Percentiles rank a stretch among this genome's conserved stretches.
phyloP scores from a whole-genome alignment of 2,329 filamentous ascomycete species.

The Ceratocystis smalleyi region DNA sequence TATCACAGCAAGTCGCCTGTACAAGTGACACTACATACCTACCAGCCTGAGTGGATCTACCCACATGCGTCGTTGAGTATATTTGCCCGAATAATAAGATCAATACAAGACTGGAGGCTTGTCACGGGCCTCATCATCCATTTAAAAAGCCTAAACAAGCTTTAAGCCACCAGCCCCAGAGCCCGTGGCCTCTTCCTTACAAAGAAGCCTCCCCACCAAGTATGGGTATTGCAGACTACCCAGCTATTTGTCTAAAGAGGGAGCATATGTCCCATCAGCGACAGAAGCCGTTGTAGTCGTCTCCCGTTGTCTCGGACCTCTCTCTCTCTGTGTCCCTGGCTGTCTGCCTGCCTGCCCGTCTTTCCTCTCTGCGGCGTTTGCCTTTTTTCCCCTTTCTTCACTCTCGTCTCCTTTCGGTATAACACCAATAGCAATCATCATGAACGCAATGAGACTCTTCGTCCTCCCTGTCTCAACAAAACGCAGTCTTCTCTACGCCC shows the following conservation, averaged over 20 bases:
- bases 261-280: background rate
- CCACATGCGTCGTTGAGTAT: background rate
- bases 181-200: conserved; percentile 13
- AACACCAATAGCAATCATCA: conserved; percentile 18
- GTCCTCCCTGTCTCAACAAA: conserved; percentile 84
- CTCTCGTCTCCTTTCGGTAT: background rate
- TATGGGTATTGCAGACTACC: background rate
- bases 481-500: conserved; percentile 82
- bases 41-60: background rate
- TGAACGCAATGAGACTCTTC: conserved; percentile 64
- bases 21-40: background rate
- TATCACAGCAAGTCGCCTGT: background rate
- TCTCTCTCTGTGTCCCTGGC: background rate
- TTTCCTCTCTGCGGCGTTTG: background rate
- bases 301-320: no score
- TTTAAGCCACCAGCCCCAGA: background rate
- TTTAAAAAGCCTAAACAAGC: background rate
- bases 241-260: background rate
- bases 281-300: background rate
- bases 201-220: background rate
- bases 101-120: no score
- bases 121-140: background rate
- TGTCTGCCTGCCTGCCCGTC: background rate
- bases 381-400: background rate
- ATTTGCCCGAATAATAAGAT: no score